A percentile compares a stretch with the other conserved stretches of the same genome.
These are phyloP conservation scores for Starmerella kuoi DNA, from an alignment of 805 yeast genomes.

Conservation along the genomic window DNA sequence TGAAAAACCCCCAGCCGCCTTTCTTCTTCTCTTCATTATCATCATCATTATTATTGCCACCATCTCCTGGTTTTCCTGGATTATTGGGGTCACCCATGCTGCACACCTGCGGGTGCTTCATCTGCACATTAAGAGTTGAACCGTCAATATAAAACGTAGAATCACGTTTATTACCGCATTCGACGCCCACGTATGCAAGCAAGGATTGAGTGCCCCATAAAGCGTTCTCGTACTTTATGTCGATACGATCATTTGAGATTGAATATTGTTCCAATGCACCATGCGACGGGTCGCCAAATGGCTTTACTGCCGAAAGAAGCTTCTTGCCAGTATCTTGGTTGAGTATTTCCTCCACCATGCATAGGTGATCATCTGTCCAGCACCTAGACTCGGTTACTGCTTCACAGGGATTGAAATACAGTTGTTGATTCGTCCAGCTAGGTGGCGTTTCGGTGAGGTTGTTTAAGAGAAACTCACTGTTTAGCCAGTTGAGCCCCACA, in stretches of 20 bases:
- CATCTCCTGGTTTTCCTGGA: neutral
- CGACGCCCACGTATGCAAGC: slow-evolving; percentile 23
- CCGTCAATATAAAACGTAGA: too few species aligned
- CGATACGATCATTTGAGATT: slow-evolving; percentile 1
- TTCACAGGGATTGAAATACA: slow-evolving; percentile 66
- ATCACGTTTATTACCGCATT: too few species aligned
- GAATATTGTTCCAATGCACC: slow-evolving; percentile 17
- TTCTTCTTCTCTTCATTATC: neutral
- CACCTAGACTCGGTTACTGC: slow-evolving; percentile 37
- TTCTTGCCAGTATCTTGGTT: slow-evolving; percentile 21
- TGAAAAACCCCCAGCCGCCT: slow-evolving; percentile 57
- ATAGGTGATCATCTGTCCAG: slow-evolving; percentile 58
- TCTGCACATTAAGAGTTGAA: too few species aligned
- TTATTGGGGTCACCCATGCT: neutral
- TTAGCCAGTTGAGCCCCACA: neutral
- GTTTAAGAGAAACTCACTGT: slow-evolving; percentile 32
- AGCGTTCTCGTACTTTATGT: slow-evolving; percentile 35
- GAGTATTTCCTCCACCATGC: slow-evolving; percentile 49
- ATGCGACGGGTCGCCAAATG: slow-evolving; percentile 26
- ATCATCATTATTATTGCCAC: neutral
- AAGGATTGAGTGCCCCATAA: slow-evolving; percentile 54
- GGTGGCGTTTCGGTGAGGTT: slow-evolving; percentile 62
- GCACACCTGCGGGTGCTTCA: too few species aligned
- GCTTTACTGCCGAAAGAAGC: slow-evolving; percentile 48
- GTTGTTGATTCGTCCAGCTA: slow-evolving; percentile 43